Evolutionary conservation across 2,329 filamentous ascomycete species (phyloP).

Genomic region (Niveomyces coronatus): DNA sequence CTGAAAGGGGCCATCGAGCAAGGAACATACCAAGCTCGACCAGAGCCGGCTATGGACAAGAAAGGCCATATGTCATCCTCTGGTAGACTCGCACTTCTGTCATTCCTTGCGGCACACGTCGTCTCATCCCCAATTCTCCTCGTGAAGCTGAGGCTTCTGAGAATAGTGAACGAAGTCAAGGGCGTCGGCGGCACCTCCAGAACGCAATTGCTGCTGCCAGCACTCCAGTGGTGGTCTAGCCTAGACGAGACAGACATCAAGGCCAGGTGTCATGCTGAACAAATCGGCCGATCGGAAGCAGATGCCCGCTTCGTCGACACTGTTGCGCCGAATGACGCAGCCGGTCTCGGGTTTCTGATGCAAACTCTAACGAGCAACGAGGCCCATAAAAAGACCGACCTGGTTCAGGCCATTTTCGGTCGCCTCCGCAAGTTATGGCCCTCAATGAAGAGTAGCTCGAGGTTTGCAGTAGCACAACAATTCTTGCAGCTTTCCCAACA

Average conservation of each 20-base stretch:
- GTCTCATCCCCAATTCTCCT: constrained; percentile 55
- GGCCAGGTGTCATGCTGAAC: constrained; percentile 29
- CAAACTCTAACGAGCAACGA: constrained; percentile 32
- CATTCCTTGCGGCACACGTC: constrained; percentile 65
- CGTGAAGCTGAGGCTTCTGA: constrained; percentile 64
- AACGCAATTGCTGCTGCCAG: constrained; percentile 65
- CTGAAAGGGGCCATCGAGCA: constrained; percentile 35
- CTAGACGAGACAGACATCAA: constrained; percentile 41
- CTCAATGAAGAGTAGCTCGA: constrained; percentile 54
- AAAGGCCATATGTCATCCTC: constrained; percentile 48
- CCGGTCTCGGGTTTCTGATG: constrained; percentile 42
- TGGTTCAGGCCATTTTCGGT: constrained; percentile 56
- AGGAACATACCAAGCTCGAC: constrained; percentile 27
- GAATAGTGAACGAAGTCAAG: constrained; percentile 61
- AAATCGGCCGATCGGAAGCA: constrained; percentile 30
- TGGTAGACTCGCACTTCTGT: constrained; percentile 53
- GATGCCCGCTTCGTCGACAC: constrained; percentile 39
- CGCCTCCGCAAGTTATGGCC: constrained; percentile 65
- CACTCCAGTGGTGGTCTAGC: constrained; percentile 58
- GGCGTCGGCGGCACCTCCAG: constrained; percentile 59
- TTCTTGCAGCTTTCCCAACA: constrained; percentile 53
- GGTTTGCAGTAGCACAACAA: constrained; percentile 47
- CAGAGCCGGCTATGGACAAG: constrained; percentile 33
- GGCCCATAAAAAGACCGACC: constrained; percentile 31
- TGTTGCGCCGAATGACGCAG: constrained; percentile 42